Base-by-base conservation (phyloP, 2,329 filamentous ascomycete genomes). In the Cercospora zeae-maydis region DNA sequence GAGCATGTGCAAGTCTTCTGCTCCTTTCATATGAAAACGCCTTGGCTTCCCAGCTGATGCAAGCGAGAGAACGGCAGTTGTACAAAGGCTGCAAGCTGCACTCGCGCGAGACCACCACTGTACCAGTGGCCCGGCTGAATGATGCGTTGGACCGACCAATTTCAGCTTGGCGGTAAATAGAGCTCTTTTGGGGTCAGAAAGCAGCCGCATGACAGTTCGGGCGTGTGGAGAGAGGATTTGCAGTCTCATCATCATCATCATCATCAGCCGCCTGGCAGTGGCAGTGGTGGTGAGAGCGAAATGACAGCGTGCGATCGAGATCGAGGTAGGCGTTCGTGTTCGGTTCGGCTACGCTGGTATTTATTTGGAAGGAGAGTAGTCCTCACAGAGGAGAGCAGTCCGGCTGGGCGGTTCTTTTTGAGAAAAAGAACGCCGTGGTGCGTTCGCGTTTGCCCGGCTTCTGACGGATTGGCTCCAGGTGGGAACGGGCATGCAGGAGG, bases 121-220 rank as follows among this genome's bases (percentile, higher is more conserved):
- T 27, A 27, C 30, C 24, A 52, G 27, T 30, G 49, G 49, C n/a
- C 49, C 27, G 24, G 49, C 24, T 52, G 49, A 5, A 33, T 52
- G 42, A 31, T 52, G 24, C 19, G 49, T 19, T 27, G 14, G 27
- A 34, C 27, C 27, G n/a, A 27, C 39, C 24, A 55, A 24, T 53
- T 62, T 52, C 51, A 47, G 45, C 16, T 63, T 36, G 34, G 63
- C 58, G 55, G 37, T 57, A 16, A 16, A 27, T 19, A 24, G 42
- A 52, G 49, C 49, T 33, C 57, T 30, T 36, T 51, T 24, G 57
- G 61, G 47, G 57, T 63, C 61, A 60, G 52, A 60, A 33, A 57
- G 61, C 51, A 52, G 27, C 49, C 61, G 57, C 61, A 56, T 63
- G 61, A 60, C 45, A 3, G 36, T 54, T 53, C 24, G 58, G 49